phyloP scores from a whole-genome alignment of 164 flowering plant species.

The Magnolia officinalis region DNA sequence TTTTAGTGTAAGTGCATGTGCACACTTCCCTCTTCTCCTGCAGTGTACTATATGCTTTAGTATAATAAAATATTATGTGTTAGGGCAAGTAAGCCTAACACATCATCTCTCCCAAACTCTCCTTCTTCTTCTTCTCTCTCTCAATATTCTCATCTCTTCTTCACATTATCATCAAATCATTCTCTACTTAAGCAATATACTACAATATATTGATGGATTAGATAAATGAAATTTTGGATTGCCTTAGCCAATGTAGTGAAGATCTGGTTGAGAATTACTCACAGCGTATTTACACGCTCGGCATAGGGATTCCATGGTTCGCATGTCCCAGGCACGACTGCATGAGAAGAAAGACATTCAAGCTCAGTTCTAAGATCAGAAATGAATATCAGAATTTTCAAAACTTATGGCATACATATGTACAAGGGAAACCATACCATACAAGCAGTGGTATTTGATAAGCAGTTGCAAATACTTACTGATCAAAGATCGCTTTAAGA shows the following conservation, averaged over 20 bases:
- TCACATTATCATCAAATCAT: too few species aligned
- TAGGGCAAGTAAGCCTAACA: too few species aligned
- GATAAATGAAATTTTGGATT: not conserved
- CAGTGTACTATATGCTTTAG: too few species aligned
- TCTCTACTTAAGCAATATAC: too few species aligned
- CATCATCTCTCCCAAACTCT: too few species aligned
- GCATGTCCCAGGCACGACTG: conserved; percentile 98
- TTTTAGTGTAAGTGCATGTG: too few species aligned
- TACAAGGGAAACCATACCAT: not conserved
- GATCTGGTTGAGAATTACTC: conserved; percentile 23
- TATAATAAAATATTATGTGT: too few species aligned
- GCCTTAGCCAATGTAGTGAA: not conserved
- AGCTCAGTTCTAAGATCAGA: conserved; percentile 5
- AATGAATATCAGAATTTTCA: not conserved
- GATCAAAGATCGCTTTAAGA: conserved; percentile 85
- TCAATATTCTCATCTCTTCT: too few species aligned
- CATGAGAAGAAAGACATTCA: conserved; percentile 16
- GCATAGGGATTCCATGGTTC: conserved; percentile 97
- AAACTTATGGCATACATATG: not conserved
- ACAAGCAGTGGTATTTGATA: not conserved
- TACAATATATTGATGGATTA: not conserved
- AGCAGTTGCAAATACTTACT: conserved; percentile 42
- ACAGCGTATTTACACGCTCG: conserved; percentile 99
- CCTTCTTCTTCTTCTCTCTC: too few species aligned
- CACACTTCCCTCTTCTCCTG: too few species aligned